Percentiles rank a stretch among this genome's conserved stretches.
These are phyloP conservation scores for Diplogelasinospora grovesii DNA, from an alignment of 495 filamentous ascomycete species.

Conservation along the genomic window DNA sequence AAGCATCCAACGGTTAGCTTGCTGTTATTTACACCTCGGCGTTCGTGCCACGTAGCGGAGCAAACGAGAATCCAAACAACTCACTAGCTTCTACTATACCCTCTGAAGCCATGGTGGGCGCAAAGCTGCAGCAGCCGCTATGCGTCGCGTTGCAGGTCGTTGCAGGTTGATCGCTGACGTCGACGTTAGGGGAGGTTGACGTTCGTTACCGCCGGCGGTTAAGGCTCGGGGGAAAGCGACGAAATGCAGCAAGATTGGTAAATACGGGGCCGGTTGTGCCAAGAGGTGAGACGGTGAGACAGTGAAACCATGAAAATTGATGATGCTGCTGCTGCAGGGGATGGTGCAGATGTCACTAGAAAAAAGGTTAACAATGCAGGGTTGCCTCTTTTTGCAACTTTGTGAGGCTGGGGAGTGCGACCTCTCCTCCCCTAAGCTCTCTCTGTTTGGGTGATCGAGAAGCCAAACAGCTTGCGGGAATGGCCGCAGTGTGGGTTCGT, in stretches of 20 bases:
- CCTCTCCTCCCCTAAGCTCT: constrained; percentile 1
- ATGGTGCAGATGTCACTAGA: too few relatives aligned
- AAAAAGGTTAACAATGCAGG: background rate
- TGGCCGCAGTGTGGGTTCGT: constrained; percentile 9
- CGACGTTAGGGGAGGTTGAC: background rate
- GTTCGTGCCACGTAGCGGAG: background rate
- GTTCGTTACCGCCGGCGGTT: constrained; percentile 1
- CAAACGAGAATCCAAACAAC: constrained; percentile 2
- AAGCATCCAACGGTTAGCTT: background rate
- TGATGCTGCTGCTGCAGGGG: too few relatives aligned
- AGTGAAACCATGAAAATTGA: too few relatives aligned
- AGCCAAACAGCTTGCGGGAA: constrained; percentile 8
- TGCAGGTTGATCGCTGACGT: too few relatives aligned
- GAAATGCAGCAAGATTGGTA: constrained; percentile 1
- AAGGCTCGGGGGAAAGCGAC: background rate
- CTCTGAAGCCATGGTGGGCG: constrained; percentile 26
- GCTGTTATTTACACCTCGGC: background rate
- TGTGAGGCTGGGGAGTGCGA: constrained; percentile 3
- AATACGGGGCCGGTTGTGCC: background rate
- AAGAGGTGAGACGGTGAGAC: too few relatives aligned
- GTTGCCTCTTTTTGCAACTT: background rate
- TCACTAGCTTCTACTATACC: constrained; percentile 22
- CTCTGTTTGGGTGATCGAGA: too few relatives aligned
- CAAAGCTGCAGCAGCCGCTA: constrained; percentile 1
- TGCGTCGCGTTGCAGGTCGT: too few relatives aligned